Percentiles rank a stretch among this genome's conserved stretches.
These are phyloP conservation scores for Bipolaris oryzae DNA, from an alignment of 2,329 filamentous ascomycete genomes.

Conservation along the genomic window DNA sequence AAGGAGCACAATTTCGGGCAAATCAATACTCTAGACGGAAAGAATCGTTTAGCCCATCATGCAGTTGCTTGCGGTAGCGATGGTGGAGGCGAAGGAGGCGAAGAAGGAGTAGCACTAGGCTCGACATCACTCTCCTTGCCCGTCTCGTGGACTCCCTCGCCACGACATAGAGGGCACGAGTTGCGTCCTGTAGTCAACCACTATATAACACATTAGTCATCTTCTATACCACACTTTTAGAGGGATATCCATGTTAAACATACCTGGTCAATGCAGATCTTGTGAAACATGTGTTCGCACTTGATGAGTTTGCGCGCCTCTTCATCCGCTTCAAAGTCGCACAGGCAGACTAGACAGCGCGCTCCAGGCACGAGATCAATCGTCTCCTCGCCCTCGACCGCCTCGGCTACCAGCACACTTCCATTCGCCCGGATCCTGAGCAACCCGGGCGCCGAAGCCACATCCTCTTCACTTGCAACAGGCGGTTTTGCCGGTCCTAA, in stretches of 20 bases:
- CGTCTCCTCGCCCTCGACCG: conserved; percentile 47
- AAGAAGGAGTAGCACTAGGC: conserved; percentile 4
- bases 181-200: conserved; percentile 72
- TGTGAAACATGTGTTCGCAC: conserved; percentile 71
- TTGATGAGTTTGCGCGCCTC: conserved; percentile 65
- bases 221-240: neutral
- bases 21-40: too few species aligned
- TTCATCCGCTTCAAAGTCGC: conserved; percentile 68
- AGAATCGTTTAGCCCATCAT: neutral
- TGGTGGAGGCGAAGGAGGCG: neutral
- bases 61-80: conserved; percentile 16
- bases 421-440: conserved; percentile 57
- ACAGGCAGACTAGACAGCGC: conserved; percentile 70
- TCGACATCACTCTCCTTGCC: conserved; percentile 23
- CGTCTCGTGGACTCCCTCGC: conserved; percentile 62
- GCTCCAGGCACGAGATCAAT: conserved; percentile 49
- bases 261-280: conserved; percentile 73
- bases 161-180: conserved; percentile 66
- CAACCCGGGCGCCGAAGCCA: conserved; percentile 66
- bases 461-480: conserved; percentile 68
- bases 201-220: conserved; percentile 52
- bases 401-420: conserved; percentile 55
- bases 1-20: too few species aligned
- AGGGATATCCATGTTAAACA: conserved; percentile 26
- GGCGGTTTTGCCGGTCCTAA: conserved; percentile 72